These are phyloP conservation scores for Boletales sp. DNA, from an alignment of 768 basidiomycete genomes.

Conservation along the genomic window DNA sequence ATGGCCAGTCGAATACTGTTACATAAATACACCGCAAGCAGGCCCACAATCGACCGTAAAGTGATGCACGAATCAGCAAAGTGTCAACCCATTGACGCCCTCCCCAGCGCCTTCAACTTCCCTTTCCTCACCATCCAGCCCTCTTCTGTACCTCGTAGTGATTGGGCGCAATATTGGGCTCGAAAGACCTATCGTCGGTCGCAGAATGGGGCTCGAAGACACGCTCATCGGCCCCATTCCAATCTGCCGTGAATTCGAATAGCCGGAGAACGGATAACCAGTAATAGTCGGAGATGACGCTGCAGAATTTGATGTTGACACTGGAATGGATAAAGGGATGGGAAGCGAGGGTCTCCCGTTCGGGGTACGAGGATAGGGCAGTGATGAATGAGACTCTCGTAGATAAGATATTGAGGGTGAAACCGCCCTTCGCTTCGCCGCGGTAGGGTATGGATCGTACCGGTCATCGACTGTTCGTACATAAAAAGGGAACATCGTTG, in stretches of 20 bases:
- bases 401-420: slow-evolving; percentile 73
- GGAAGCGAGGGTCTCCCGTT: slow-evolving; percentile 60
- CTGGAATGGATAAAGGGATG: slow-evolving; percentile 62
- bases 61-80: slow-evolving; percentile 17
- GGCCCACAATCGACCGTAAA: too few species aligned
- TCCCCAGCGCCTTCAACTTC: slow-evolving; percentile 80
- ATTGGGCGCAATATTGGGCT: slow-evolving; percentile 77
- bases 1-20: too few species aligned
- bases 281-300: slow-evolving; percentile 72
- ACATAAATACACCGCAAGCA: too few species aligned
- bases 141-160: slow-evolving; percentile 43
- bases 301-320: slow-evolving; percentile 55
- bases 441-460: slow-evolving; percentile 77
- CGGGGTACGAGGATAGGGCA: slow-evolving; percentile 47
- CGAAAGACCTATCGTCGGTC: slow-evolving; percentile 64
- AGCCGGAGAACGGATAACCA: slow-evolving; percentile 42
- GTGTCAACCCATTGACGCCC: slow-evolving; percentile 62
- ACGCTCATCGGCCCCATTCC: slow-evolving; percentile 47
- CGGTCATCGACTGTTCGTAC: slow-evolving; percentile 65
- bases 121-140: slow-evolving; percentile 57
- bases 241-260: slow-evolving; percentile 33
- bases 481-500: slow-evolving; percentile 7
- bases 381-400: slow-evolving; percentile 53
- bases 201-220: slow-evolving; percentile 71
- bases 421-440: slow-evolving; percentile 77